Percentiles rank a stretch among this genome's conserved stretches.
phyloP scores from a whole-genome alignment of 495 filamentous ascomycete species.

The Penicillium ochrochloron region DNA sequence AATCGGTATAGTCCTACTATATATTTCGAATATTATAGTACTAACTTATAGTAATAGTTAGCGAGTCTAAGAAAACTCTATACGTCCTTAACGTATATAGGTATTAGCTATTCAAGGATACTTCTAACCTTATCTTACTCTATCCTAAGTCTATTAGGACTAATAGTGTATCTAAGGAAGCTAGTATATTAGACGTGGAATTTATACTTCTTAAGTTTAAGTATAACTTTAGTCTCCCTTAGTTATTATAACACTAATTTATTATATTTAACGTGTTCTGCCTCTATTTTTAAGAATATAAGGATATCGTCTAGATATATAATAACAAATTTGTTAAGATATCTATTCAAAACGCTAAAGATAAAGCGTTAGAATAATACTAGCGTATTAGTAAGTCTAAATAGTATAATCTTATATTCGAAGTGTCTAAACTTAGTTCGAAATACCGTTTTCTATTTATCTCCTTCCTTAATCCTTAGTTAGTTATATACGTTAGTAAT shows the following conservation, averaged over 20 bases:
- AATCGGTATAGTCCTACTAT: not conserved
- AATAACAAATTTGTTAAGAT: not conserved
- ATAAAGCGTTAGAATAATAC: constrained; percentile 18
- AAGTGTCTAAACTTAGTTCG: constrained; percentile 22
- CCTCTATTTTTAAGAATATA: not conserved
- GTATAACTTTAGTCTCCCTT: constrained; percentile 9
- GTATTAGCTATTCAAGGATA: not conserved
- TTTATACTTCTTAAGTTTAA: constrained; percentile 25
- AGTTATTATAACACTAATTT: constrained; percentile 11
- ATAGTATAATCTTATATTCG: constrained; percentile 26
- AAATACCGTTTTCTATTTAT: constrained; percentile 29
- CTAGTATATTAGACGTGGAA: not conserved
- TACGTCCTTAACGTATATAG: not conserved
- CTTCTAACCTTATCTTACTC: constrained; percentile 2
- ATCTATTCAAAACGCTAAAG: not conserved
- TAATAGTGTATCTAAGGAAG: constrained; percentile 11
- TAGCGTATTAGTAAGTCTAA: constrained; percentile 23
- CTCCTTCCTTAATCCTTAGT: constrained; percentile 19
- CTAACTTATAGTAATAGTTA: constrained; percentile 4
- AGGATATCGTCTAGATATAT: not conserved
- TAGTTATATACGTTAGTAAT: constrained; percentile 25
- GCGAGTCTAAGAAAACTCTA: not conserved
- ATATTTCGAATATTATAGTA: not conserved
- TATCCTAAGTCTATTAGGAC: not conserved
- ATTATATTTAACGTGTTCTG: not conserved